A percentile compares a stretch with the other conserved stretches of the same genome.
These are phyloP conservation scores for baker's yeast (Saccharomyces cerevisiae) DNA, from an alignment of 805 yeast genomes.

Conservation along the genomic window DNA sequence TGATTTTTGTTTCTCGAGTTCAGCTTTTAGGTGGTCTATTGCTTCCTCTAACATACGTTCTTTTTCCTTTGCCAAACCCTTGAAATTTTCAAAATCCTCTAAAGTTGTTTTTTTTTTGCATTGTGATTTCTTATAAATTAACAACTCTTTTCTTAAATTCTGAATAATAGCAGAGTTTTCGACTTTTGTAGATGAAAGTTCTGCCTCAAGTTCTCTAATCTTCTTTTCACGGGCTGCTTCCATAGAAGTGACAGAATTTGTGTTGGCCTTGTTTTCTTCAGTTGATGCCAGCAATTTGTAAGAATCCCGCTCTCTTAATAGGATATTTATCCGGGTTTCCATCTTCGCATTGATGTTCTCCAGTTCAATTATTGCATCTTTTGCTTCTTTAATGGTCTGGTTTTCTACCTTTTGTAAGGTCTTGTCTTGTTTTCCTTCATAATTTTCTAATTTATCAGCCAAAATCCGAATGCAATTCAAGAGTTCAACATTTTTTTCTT, in stretches of 20 bases:
- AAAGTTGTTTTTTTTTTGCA: background rate
- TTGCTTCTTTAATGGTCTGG: slow-evolving; percentile 47
- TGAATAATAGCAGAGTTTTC: slow-evolving; percentile 42
- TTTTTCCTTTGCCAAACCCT: background rate
- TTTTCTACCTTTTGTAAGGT: slow-evolving; percentile 31
- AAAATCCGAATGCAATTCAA: slow-evolving; percentile 60
- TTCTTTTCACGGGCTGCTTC: background rate
- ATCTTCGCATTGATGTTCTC: slow-evolving; percentile 47
- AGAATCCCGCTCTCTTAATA: slow-evolving; percentile 59
- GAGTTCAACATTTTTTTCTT: slow-evolving; percentile 66
- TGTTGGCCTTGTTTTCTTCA: background rate
- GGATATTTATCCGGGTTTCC: slow-evolving; percentile 43
- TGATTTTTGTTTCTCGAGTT: slow-evolving; percentile 48
- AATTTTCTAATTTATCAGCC: slow-evolving; percentile 60
- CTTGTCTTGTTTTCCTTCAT: slow-evolving; percentile 36
- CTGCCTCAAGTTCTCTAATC: background rate
- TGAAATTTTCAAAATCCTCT: background rate
- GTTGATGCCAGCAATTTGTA: slow-evolving; percentile 31
- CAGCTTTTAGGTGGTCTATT: slow-evolving; percentile 30
- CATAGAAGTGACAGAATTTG: background rate
- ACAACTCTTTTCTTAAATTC: slow-evolving; percentile 35
- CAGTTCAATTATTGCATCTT: slow-evolving; percentile 50
- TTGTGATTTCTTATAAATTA: background rate
- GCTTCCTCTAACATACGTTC: background rate
- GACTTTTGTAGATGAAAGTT: slow-evolving; percentile 45